Evolutionary conservation across 352 stramenopile genomes (phyloP), one percentile per base, ranked within the genome.

Genomic region (Pythium phragmiticola): DNA sequence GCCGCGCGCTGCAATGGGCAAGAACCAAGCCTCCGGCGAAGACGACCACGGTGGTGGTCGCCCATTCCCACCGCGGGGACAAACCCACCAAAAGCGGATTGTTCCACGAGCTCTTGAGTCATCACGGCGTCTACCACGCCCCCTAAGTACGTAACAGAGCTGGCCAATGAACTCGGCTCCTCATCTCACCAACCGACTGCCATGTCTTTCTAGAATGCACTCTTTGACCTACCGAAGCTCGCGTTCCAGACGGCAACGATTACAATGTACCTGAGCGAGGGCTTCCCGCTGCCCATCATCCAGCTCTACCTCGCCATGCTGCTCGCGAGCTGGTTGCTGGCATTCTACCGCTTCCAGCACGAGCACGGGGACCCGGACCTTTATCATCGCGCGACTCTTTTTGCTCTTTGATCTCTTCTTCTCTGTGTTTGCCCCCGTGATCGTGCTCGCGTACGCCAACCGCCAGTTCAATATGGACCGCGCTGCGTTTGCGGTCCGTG

Each of bases 341-440:
- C 69, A n/a, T 66, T 73, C 39, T 70, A 68, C 39, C 61, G 69
- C 26, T 76, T 76, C 60, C 65, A 70, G 50, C 50, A 60, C 1
- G 36, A 58, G 11, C 30, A 43, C n/a, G 36, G 23, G 1, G 57
- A 75, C 21, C 64, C 42, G 16, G n/a, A 51, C 8, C 8, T 48
- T 68, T 26, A 21, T 65, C 33, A 42, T 70, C 45, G 58, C 53
- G 8, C 60, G 69, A 17, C 34, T 75, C 2, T 66, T 70, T 12
- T 53, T 67, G 16, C 47, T 73, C 12, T 70, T 70, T 11, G 69
- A 76, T 45, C 63, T 76, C n/a, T 76, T 76, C 57, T 76, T 76
- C 30, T 67, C 69, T 9, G 69, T 70, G 17, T 76, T 73, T 33
- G 65, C 69, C 7, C 69, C 69, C 5, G 47, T 73, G 4, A 19